These are phyloP conservation scores for Theobroma cacao DNA, from an alignment of 345 rosid species.

Conservation along the genomic window DNA sequence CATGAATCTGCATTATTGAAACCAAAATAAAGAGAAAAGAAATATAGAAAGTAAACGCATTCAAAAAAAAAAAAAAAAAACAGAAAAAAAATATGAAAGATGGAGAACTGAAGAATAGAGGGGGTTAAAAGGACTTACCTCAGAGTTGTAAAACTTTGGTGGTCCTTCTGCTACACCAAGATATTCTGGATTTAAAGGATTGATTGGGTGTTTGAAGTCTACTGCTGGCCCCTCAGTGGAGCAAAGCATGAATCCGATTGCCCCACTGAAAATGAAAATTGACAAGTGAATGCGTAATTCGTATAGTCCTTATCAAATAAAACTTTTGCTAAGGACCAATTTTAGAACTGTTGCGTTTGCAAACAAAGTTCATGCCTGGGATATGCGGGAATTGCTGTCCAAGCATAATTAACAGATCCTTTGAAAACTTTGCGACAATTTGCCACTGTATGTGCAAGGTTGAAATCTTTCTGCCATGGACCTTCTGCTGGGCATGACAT, in stretches of 20 bases:
- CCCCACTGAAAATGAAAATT: not conserved
- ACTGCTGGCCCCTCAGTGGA: not conserved
- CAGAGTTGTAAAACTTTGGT: not conserved
- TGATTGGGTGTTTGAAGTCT: not conserved
- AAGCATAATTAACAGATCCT: not conserved
- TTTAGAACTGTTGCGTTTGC: not conserved
- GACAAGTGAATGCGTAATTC: not conserved
- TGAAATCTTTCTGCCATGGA: not conserved
- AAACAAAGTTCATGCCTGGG: not conserved
- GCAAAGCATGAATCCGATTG: not conserved
- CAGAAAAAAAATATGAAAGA: not conserved
- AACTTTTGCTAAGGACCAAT: not conserved
- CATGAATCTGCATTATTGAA: not conserved
- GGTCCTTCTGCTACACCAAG: not conserved
- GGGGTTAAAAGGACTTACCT: not conserved
- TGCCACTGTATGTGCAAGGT: not conserved
- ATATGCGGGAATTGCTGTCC: not conserved
- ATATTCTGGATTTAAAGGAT: not conserved
- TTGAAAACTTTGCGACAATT: not conserved
- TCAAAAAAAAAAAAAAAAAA: too few relatives aligned
- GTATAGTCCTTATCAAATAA: too few relatives aligned
- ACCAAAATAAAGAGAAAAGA: too few relatives aligned
- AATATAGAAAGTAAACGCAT: too few relatives aligned
- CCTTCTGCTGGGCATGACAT: not conserved
- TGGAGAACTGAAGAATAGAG: not conserved